Conservation (phyloP, 768 basidiomycete species). For the Tulasnella sp. region DNA sequence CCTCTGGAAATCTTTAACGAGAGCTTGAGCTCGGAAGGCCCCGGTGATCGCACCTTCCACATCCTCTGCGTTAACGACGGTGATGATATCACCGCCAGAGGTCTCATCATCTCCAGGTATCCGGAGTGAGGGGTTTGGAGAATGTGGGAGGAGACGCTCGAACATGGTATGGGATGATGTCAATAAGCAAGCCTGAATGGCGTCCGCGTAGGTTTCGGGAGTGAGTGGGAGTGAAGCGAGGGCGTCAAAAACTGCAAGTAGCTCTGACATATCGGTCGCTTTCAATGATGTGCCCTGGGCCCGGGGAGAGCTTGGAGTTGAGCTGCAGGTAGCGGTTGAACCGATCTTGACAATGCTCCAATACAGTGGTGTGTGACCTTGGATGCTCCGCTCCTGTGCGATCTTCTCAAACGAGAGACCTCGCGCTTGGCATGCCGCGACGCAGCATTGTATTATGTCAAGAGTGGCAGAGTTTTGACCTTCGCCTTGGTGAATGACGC, state of each 20-base stretch:
- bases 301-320: slow-evolving; percentile 3
- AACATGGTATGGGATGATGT: slow-evolving; percentile 51
- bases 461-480: slow-evolving; percentile 20
- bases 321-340: slow-evolving; percentile 20
- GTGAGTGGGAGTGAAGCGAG: slow-evolving; percentile 41
- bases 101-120: slow-evolving; percentile 32
- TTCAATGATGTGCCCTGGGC: neutral
- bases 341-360: slow-evolving; percentile 60
- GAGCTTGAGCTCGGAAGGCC: slow-evolving; percentile 39
- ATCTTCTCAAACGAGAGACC: slow-evolving; percentile 41
- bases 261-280: too few relatives aligned
- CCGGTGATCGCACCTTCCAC: slow-evolving; percentile 32
- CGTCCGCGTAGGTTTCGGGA: slow-evolving; percentile 40
- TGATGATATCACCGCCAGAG: slow-evolving; percentile 42
- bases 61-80: slow-evolving; percentile 17
- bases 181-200: slow-evolving; percentile 55
- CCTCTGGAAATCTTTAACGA: slow-evolving; percentile 40
- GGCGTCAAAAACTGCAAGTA: slow-evolving; percentile 38
- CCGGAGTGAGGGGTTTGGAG: neutral
- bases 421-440: slow-evolving; percentile 44
- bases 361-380: slow-evolving; percentile 54
- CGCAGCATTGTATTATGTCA: slow-evolving; percentile 50
- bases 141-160: slow-evolving; percentile 40
- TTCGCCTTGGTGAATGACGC: slow-evolving; percentile 30
- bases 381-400: slow-evolving; percentile 52